These are phyloP conservation scores for Ogataea nonfermentans DNA, from an alignment of 805 yeast genomes.

Conservation along the genomic window DNA sequence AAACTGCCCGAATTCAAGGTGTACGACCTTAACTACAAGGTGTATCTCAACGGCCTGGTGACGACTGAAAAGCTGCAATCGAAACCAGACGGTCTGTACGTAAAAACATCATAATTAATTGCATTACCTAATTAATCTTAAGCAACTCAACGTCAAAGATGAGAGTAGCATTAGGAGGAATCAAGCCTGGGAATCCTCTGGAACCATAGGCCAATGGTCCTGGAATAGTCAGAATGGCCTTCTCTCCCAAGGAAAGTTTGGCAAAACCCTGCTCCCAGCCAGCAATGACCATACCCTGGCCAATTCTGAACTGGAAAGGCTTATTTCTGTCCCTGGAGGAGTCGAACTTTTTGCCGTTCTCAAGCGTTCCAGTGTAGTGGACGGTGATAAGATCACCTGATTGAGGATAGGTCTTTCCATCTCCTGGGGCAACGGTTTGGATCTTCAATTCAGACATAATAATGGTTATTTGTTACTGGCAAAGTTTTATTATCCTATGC, in stretches of 20 bases:
- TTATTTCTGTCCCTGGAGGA: slow-evolving; percentile 92
- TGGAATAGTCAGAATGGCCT: slow-evolving; percentile 89
- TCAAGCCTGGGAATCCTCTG: slow-evolving; percentile 94
- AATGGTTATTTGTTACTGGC: slow-evolving; percentile 1
- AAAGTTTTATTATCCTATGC: slow-evolving; percentile 1
- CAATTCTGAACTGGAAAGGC: slow-evolving; percentile 92
- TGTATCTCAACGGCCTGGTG: slow-evolving; percentile 52
- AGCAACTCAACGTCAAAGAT: slow-evolving; percentile 78
- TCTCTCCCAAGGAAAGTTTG: slow-evolving; percentile 86
- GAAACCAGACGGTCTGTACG: slow-evolving; percentile 31
- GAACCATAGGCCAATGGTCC: slow-evolving; percentile 92
- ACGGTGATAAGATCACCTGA: slow-evolving; percentile 87
- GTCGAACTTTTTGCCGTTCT: slow-evolving; percentile 94
- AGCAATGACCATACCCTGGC: slow-evolving; percentile 93
- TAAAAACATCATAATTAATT: slow-evolving; percentile 1
- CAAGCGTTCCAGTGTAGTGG: slow-evolving; percentile 94
- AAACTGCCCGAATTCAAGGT: slow-evolving; percentile 62
- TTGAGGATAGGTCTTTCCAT: slow-evolving; percentile 83
- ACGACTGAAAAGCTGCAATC: slow-evolving; percentile 34
- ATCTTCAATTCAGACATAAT: slow-evolving; percentile 32
- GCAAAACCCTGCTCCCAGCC: slow-evolving; percentile 98
- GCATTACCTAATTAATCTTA: slow-evolving; percentile 43
- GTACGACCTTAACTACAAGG: slow-evolving; percentile 66
- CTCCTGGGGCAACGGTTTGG: slow-evolving; percentile 50
- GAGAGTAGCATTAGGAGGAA: slow-evolving; percentile 95